Evolutionary conservation across 768 basidiomycete genomes (phyloP).

Genomic region (Dentipellis sp.): DNA sequence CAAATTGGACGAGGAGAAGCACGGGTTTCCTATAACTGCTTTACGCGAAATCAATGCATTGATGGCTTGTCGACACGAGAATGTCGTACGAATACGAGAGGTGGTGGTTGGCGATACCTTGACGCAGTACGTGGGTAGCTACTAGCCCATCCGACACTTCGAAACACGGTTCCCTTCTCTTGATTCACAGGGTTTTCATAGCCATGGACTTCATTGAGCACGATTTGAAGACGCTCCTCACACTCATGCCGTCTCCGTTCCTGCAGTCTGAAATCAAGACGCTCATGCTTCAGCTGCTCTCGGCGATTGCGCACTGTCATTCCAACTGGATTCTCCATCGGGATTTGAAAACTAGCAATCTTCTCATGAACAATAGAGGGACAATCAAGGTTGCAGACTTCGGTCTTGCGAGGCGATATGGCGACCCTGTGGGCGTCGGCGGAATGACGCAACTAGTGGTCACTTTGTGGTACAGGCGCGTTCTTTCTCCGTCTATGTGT

Average conservation of each 20-base stretch:
- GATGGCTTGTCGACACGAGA: conserved; percentile 90
- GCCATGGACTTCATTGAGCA: conserved; percentile 99
- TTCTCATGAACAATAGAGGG: conserved; percentile 98
- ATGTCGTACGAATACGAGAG: conserved; percentile 94
- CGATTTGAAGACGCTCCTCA: conserved; percentile 93
- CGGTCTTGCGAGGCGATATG: conserved; percentile 90
- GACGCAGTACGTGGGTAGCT: conserved; percentile 77
- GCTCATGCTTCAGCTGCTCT: conserved; percentile 84
- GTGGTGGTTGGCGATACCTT: conserved; percentile 98
- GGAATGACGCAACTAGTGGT: conserved; percentile 98
- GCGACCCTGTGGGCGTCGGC: conserved; percentile 93
- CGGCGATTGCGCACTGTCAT: conserved; percentile 91
- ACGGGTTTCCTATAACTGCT: conserved; percentile 97
- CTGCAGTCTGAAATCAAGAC: conserved; percentile 98
- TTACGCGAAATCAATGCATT: conserved; percentile 93
- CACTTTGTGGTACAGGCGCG: conserved; percentile 96
- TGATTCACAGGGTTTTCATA: conserved; percentile 80
- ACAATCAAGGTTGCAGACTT: conserved; percentile 99
- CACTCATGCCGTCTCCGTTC: conserved; percentile 93
- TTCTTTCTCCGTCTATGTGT: conserved; percentile 3
- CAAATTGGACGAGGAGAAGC: conserved; percentile 97
- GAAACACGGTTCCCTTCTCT: conserved; percentile 1
- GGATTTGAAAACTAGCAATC: conserved; percentile 94
- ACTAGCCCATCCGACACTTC: conserved; percentile 1
- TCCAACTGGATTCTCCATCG: conserved; percentile 96